A percentile compares a stretch with the other conserved stretches of the same genome.
phyloP scores from a whole-genome alignment of 2,329 filamentous ascomycete species.

The Myriosclerotinia scirpicola region DNA sequence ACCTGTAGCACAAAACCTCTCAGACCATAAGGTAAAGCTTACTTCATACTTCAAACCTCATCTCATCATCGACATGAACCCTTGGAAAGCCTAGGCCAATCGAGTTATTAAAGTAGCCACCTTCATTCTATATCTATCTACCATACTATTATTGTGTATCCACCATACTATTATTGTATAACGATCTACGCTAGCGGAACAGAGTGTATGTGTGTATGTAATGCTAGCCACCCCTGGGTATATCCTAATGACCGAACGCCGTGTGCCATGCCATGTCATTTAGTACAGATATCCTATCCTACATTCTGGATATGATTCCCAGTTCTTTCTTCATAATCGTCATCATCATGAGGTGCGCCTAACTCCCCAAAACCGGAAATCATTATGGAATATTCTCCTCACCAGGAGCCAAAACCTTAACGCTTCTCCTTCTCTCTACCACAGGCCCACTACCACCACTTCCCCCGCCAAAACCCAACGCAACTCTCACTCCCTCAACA shows the following conservation, averaged over 20 bases:
- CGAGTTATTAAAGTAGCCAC: not conserved
- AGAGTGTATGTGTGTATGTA: not conserved
- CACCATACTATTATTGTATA: not conserved
- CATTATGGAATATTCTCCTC: constrained; percentile 28
- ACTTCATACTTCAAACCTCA: no score
- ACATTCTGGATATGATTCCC: not conserved
- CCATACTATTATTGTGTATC: not conserved
- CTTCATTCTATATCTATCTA: not conserved
- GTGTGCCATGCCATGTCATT: constrained; percentile 1
- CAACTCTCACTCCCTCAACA: constrained; percentile 59
- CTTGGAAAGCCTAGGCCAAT: not conserved
- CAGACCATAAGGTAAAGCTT: no score
- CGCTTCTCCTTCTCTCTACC: constrained; percentile 61
- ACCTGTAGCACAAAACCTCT: no score
- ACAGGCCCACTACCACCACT: constrained; percentile 38
- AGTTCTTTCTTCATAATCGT: not conserved
- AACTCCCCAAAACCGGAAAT: not conserved
- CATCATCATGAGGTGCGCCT: not conserved
- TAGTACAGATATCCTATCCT: not conserved
- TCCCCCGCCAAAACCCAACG: constrained; percentile 42
- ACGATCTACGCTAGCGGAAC: not conserved
- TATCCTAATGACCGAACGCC: constrained; percentile 19
- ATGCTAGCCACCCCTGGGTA: constrained; percentile 9
- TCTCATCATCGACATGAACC: not conserved
- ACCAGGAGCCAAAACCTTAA: constrained; percentile 54